These are phyloP conservation scores for Amanita pallidorosea DNA, from an alignment of 768 basidiomycete genomes.

Conservation along the genomic window DNA sequence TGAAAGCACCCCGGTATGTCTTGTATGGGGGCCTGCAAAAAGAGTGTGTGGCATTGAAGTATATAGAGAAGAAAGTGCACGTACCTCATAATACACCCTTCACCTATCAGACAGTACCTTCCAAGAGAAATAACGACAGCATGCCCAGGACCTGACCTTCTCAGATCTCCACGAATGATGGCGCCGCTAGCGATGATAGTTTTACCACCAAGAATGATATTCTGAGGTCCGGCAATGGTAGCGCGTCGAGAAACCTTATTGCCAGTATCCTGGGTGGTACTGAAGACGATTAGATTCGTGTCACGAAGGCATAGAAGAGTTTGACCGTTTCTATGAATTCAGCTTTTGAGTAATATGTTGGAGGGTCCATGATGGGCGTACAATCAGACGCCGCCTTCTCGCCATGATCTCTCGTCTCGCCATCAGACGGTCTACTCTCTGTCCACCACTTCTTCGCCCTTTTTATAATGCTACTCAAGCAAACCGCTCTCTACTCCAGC, in stretches of 20 bases:
- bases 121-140: conserved; percentile 91
- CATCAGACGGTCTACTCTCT: background rate
- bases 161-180: conserved; percentile 88
- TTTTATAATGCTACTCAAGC: background rate
- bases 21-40: conserved; percentile 71
- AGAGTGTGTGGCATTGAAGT: background rate
- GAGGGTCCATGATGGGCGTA: conserved; percentile 43
- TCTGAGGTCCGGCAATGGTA: conserved; percentile 86
- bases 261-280: conserved; percentile 64
- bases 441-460: background rate
- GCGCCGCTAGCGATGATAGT: conserved; percentile 87
- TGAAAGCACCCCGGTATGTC: conserved; percentile 84
- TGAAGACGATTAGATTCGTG: background rate
- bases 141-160: conserved; percentile 82
- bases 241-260: conserved; percentile 94
- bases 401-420: background rate
- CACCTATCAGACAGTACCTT: conserved; percentile 85
- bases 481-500: background rate
- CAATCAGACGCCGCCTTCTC: background rate
- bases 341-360: conserved; percentile 68
- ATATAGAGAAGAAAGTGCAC: background rate
- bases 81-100: conserved; percentile 82
- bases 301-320: background rate
- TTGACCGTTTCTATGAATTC: conserved; percentile 84
- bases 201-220: conserved; percentile 96